Conservation (phyloP, 164 flowering plant genomes). For the Umbellularia californica region DNA sequence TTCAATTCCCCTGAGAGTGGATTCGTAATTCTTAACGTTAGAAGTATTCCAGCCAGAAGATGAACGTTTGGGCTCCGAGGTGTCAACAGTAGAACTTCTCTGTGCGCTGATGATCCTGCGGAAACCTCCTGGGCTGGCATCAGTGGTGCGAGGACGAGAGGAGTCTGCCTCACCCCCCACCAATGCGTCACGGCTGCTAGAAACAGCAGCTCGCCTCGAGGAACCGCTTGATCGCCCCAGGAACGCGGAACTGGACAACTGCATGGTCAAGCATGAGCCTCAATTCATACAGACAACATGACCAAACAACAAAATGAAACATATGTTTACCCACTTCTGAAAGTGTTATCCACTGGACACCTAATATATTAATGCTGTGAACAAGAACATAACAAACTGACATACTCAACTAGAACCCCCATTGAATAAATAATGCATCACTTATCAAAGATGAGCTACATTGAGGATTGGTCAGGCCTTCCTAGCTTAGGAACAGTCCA, state of each 20-base stretch:
- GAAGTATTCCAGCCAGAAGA: conserved; percentile 51
- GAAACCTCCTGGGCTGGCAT: conserved; percentile 61
- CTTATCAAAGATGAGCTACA: too few species aligned
- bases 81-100: conserved; percentile 49
- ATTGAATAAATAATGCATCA: too few species aligned
- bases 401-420: too few species aligned
- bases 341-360: too few species aligned
- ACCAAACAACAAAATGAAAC: too few species aligned
- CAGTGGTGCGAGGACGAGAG: conserved; percentile 57
- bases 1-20: conserved; percentile 78
- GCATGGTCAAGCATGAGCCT: conserved; percentile 22
- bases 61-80: conserved; percentile 53
- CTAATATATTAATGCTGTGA: too few species aligned
- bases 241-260: conserved; percentile 53
- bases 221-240: conserved; percentile 71
- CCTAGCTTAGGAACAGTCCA: too few species aligned
- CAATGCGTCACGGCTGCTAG: conserved; percentile 63
- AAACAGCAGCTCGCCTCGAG: conserved; percentile 61
- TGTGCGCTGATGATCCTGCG: conserved; percentile 53
- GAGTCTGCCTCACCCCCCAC: conserved; percentile 56
- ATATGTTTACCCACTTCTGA: too few species aligned
- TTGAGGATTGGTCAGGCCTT: too few species aligned
- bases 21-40: conserved; percentile 56
- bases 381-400: too few species aligned
- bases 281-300: not conserved